These are phyloP conservation scores for Suillus americanus DNA, from an alignment of 768 basidiomycete species.

Conservation along the genomic window DNA sequence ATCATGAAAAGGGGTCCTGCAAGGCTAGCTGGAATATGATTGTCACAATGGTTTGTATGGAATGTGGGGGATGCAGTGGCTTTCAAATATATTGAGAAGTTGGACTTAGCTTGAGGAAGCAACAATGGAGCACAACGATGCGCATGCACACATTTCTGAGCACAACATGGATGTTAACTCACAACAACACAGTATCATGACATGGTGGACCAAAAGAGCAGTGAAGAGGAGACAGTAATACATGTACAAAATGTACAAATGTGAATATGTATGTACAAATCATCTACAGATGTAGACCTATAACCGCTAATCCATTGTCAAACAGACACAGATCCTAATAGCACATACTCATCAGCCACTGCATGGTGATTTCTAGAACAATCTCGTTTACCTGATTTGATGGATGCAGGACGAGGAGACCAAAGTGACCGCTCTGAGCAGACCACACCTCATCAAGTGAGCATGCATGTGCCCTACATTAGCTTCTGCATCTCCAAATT, in stretches of 20 bases:
- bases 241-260: neutral
- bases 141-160: too few species aligned
- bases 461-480: neutral
- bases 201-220: too few species aligned
- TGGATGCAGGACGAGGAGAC: neutral
- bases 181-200: too few species aligned
- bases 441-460: neutral
- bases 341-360: neutral
- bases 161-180: too few species aligned
- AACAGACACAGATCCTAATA: neutral
- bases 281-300: neutral
- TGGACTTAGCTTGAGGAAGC: too few species aligned
- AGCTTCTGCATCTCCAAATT: neutral
- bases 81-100: too few species aligned
- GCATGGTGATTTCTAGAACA: neutral
- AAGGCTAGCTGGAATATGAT: too few species aligned
- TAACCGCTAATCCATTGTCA: neutral
- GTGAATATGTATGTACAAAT: neutral
- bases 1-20: too few species aligned
- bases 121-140: too few species aligned
- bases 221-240: too few species aligned
- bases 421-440: neutral
- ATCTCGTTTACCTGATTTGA: neutral
- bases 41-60: too few species aligned
- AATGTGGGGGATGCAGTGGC: too few species aligned